phyloP scores from a whole-genome alignment of 306 rosid species.

The Vigna radiata region DNA sequence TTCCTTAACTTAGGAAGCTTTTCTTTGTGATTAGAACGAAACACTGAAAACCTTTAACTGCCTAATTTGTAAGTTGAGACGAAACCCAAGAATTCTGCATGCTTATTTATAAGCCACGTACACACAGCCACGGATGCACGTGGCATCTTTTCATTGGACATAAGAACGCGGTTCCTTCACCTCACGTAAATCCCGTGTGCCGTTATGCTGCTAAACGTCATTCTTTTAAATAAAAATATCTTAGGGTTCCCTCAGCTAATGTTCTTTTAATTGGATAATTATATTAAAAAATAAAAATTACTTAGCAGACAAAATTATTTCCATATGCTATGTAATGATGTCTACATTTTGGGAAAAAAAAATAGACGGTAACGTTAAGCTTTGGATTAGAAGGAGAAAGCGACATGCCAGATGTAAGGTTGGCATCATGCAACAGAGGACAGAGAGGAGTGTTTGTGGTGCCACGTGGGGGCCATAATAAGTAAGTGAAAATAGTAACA shows the following conservation, averaged over 20 bases:
- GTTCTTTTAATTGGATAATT: neutral
- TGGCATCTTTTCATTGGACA: slow-evolving; percentile 31
- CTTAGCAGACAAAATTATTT: neutral
- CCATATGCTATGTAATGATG: too few species aligned
- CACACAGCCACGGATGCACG: slow-evolving; percentile 8
- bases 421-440: neutral
- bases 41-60: neutral
- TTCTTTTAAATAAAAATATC: neutral
- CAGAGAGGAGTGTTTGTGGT: neutral
- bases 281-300: neutral
- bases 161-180: slow-evolving; percentile 49
- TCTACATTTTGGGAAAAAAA: neutral
- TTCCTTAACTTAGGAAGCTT: neutral
- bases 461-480: slow-evolving; percentile 28
- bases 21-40: neutral
- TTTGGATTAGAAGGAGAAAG: neutral
- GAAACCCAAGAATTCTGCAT: neutral
- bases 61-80: neutral
- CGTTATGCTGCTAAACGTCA: neutral
- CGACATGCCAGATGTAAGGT: neutral
- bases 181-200: slow-evolving; percentile 36
- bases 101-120: slow-evolving; percentile 43
- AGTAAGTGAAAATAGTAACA: neutral
- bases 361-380: neutral
- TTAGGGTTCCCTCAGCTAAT: neutral